phyloP scores from a whole-genome alignment of 1,139 yeast genomes.

The Protomyces arabidopsidicola region DNA sequence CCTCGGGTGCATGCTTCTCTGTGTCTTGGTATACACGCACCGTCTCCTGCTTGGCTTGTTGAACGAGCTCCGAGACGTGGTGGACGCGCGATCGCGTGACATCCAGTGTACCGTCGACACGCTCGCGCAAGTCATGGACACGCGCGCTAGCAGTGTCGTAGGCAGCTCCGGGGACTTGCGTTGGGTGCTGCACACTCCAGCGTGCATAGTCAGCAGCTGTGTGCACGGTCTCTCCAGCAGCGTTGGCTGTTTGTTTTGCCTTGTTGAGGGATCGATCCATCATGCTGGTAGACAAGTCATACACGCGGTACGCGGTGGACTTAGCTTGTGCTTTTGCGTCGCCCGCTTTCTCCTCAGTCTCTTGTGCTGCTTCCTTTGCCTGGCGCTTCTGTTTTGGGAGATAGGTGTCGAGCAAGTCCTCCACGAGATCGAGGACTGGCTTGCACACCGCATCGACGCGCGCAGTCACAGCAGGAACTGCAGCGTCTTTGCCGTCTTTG shows the following conservation, averaged over 20 bases:
- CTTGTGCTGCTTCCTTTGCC: slow-evolving; percentile 1
- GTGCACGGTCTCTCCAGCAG: not conserved
- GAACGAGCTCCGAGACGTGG: slow-evolving; percentile 5
- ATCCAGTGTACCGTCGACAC: slow-evolving; percentile 10
- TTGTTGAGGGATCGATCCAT: slow-evolving; percentile 10
- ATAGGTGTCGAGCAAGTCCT: slow-evolving; percentile 19
- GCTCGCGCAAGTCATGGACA: not conserved
- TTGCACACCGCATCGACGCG: slow-evolving; percentile 4
- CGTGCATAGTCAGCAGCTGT: slow-evolving; percentile 14
- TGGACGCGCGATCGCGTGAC: slow-evolving; percentile 12
- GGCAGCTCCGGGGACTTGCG: slow-evolving; percentile 20
- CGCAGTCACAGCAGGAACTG: not conserved
- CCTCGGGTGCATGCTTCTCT: slow-evolving; percentile 12
- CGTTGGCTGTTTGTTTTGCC: slow-evolving; percentile 2
- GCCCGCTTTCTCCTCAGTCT: not conserved
- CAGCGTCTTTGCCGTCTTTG: not conserved
- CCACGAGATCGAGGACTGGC: slow-evolving; percentile 18
- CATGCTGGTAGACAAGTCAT: slow-evolving; percentile 3
- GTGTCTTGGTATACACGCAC: slow-evolving; percentile 3
- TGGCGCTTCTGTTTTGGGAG: slow-evolving; percentile 14
- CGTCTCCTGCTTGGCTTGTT: slow-evolving; percentile 8
- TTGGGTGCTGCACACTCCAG: slow-evolving; percentile 11
- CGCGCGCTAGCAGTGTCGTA: not conserved
- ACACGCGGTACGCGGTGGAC: slow-evolving; percentile 8
- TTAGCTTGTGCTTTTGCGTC: not conserved